Percentiles rank a stretch among this genome's conserved stretches.
These are phyloP conservation scores for Sabuloglossum arenarium DNA, from an alignment of 495 filamentous ascomycete species.

Conservation along the genomic window DNA sequence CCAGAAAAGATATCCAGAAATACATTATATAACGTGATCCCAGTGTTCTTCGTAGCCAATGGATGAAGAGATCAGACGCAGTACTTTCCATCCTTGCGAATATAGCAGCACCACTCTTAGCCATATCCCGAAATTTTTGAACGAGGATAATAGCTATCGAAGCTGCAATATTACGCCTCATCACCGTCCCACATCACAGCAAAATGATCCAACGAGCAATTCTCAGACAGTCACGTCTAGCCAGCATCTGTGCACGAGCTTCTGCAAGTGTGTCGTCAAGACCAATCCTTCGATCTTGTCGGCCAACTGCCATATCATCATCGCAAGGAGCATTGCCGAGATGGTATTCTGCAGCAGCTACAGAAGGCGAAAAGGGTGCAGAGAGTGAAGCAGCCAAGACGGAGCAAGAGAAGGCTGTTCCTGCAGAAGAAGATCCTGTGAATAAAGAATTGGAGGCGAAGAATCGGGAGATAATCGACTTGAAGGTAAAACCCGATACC, in stretches of 20 bases:
- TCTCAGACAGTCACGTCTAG: neutral
- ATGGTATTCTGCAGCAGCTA: neutral
- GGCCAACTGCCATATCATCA: neutral
- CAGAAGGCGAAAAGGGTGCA: neutral
- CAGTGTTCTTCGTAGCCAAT: no score
- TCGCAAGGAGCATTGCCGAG: neutral
- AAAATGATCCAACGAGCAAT: neutral
- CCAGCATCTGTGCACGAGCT: neutral
- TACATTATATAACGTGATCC: no score
- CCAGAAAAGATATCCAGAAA: no score
- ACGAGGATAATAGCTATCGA: no score
- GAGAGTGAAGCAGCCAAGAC: conserved; percentile 7
- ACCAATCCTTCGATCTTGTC: neutral
- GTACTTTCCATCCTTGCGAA: no score
- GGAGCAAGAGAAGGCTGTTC: conserved; percentile 9
- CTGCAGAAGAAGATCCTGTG: conserved; percentile 20
- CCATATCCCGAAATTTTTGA: no score
- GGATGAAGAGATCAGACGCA: no score
- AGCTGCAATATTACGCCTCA: no score
- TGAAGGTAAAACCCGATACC: conserved; percentile 70
- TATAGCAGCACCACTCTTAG: no score
- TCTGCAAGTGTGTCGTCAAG: neutral
- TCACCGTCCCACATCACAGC: neutral
- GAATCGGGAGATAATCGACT: conserved; percentile 59
- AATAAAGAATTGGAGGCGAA: conserved; percentile 60